phyloP scores from a whole-genome alignment of 176 grass and related monocot genomes.

The Carex cristatella region DNA sequence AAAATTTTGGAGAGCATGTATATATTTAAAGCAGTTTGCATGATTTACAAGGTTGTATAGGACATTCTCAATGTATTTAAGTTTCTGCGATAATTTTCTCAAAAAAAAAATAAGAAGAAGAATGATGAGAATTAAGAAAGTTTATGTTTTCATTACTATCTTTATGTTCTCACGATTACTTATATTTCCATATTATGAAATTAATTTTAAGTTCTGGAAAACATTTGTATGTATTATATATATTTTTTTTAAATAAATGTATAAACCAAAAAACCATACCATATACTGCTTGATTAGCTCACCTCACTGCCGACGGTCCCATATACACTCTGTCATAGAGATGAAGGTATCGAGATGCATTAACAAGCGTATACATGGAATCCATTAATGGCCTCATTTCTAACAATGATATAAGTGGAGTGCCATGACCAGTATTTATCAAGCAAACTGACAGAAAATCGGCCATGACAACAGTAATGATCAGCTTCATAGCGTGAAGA shows the following conservation, averaged over 20 bases:
- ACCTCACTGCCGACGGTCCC: not conserved
- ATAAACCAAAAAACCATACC: not conserved
- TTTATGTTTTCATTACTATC: not conserved
- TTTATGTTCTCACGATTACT: not conserved
- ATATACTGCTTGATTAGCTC: not conserved
- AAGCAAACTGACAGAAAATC: conserved; percentile 26
- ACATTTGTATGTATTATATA: not conserved
- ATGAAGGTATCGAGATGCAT: conserved; percentile 11
- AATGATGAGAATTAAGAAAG: not conserved
- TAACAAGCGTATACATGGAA: conserved; percentile 6
- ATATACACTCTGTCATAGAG: not conserved
- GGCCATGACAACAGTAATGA: not conserved
- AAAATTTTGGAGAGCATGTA: no score
- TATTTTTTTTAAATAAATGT: not conserved
- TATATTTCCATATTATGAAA: not conserved
- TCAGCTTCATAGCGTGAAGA: not conserved
- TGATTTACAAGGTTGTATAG: no score
- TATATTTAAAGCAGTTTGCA: no score
- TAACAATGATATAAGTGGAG: conserved; percentile 32
- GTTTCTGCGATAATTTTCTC: no score
- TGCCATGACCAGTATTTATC: conserved; percentile 5
- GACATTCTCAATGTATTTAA: no score
- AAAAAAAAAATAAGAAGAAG: no score
- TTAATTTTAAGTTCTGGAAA: not conserved
- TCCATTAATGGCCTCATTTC: conserved; percentile 28